Percentiles rank a stretch among this genome's conserved stretches.
phyloP scores from a whole-genome alignment of 257 asterid species.

The Solanum neorickii region DNA sequence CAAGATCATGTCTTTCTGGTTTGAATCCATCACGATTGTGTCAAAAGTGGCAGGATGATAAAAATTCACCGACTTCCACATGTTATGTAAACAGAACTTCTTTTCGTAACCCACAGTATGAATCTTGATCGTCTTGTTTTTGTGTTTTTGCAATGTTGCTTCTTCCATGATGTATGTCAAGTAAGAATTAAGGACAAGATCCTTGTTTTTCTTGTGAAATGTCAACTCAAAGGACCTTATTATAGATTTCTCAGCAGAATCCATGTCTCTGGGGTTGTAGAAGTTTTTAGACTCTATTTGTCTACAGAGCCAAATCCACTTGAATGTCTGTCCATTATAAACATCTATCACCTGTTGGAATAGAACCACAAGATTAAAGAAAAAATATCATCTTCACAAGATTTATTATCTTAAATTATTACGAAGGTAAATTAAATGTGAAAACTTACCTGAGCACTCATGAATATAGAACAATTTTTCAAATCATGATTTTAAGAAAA shows the following conservation, averaged over 20 bases:
- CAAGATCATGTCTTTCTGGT: background rate
- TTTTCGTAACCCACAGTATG: too few species aligned
- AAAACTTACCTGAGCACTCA: background rate
- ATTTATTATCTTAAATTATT: background rate
- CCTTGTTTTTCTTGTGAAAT: background rate
- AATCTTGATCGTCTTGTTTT: too few species aligned
- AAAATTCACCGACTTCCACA: too few species aligned
- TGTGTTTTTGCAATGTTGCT: background rate
- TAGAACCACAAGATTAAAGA: background rate
- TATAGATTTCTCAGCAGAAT: background rate
- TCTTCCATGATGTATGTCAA: background rate
- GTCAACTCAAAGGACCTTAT: too few species aligned
- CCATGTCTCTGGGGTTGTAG: background rate
- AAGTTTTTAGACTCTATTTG: background rate
- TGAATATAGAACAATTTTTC: background rate
- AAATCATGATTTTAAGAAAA: background rate
- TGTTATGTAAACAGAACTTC: too few species aligned
- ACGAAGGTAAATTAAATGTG: background rate
- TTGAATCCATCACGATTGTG: slow-evolving; percentile 12
- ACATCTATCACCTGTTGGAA: background rate
- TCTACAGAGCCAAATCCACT: background rate
- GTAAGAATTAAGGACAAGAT: slow-evolving; percentile 1
- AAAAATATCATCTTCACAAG: background rate
- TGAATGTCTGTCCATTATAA: background rate
- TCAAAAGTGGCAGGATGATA: too few species aligned